These are phyloP conservation scores for Citrullus mucosospermus DNA, from an alignment of 306 rosid genomes.

Conservation along the genomic window DNA sequence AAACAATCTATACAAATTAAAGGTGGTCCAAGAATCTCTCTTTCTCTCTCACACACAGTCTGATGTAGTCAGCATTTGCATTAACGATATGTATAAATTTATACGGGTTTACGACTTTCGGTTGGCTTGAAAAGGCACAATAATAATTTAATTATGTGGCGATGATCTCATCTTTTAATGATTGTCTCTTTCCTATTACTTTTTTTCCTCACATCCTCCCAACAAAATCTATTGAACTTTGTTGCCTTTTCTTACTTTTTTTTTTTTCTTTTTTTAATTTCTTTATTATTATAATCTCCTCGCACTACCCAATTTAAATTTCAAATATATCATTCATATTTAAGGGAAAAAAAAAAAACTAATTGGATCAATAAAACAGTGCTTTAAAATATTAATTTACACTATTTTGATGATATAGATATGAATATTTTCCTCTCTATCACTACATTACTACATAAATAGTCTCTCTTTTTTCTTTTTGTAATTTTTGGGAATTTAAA, in stretches of 20 bases:
- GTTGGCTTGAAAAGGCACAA: constrained; percentile 3
- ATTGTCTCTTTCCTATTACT: neutral
- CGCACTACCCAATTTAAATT: neutral
- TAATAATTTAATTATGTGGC: neutral
- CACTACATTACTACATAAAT: neutral
- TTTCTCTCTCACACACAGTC: neutral
- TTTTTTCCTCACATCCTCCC: neutral
- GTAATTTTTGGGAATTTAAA: neutral
- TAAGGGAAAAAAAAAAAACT: too few relatives aligned
- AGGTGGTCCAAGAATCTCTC: neutral
- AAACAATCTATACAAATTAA: neutral
- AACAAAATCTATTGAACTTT: constrained; percentile 1
- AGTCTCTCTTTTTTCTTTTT: neutral
- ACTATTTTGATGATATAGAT: neutral
- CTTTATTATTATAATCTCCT: neutral
- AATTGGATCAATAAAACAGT: neutral
- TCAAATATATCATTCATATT: neutral
- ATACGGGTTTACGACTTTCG: neutral
- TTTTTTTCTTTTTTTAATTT: neutral
- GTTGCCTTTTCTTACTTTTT: too few relatives aligned
- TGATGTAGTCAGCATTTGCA: neutral
- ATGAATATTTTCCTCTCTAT: neutral
- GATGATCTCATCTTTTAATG: constrained; percentile 5
- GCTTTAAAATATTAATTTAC: constrained; percentile 1
- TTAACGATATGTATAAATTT: neutral